Percentiles rank a stretch among this genome's conserved stretches.
Evolutionary conservation across 768 basidiomycete genomes (phyloP).

Genomic region (Tricholomella constricta): DNA sequence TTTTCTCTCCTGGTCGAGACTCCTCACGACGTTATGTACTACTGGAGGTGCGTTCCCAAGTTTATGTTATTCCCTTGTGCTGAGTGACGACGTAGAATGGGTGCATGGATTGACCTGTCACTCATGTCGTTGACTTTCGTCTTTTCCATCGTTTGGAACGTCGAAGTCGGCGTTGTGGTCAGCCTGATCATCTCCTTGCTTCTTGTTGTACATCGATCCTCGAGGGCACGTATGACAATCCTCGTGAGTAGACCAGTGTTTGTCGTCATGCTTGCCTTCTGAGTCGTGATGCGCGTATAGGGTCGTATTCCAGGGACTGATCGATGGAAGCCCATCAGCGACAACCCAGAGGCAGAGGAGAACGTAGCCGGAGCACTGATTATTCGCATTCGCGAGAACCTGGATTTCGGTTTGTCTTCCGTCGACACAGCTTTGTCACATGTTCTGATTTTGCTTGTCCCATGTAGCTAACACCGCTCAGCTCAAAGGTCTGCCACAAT

Average conservation of each 20-base stretch:
- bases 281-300: slow-evolving; percentile 32
- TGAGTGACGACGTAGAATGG: slow-evolving; percentile 52
- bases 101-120: slow-evolving; percentile 89
- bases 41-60: slow-evolving; percentile 63
- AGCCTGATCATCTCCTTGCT: slow-evolving; percentile 86
- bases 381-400: slow-evolving; percentile 83
- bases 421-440: not conserved
- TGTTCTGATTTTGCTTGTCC: not conserved
- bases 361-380: slow-evolving; percentile 82
- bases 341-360: slow-evolving; percentile 83
- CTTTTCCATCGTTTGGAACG: slow-evolving; percentile 85
- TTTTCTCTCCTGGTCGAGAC: slow-evolving; percentile 82
- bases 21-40: slow-evolving; percentile 85
- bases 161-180: slow-evolving; percentile 91
- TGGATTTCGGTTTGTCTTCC: slow-evolving; percentile 76
- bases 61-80: not conserved
- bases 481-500: slow-evolving; percentile 64
- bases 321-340: slow-evolving; percentile 87
- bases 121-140: slow-evolving; percentile 89
- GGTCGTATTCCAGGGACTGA: slow-evolving; percentile 89
- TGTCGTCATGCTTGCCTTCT: not conserved
- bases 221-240: slow-evolving; percentile 88
- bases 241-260: slow-evolving; percentile 52
- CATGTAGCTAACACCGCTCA: slow-evolving; percentile 92
- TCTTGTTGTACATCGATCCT: slow-evolving; percentile 87